Evolutionary conservation across 371 early-diverging fungal species (phyloP).

Genomic region (Syncephalis plumigaleata): DNA sequence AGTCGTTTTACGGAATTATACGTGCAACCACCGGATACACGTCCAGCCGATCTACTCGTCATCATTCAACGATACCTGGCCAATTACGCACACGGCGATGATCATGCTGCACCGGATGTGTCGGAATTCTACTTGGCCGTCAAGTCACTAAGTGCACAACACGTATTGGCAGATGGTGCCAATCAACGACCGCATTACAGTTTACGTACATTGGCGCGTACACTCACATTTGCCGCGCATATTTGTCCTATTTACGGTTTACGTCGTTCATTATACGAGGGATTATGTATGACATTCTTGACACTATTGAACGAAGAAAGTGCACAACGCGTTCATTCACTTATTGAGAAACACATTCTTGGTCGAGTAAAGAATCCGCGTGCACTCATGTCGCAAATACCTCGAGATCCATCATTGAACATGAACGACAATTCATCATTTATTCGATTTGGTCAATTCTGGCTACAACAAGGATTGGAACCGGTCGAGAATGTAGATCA

Average conservation of each 20-base stretch:
- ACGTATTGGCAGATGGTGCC: slow-evolving; percentile 78
- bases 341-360: slow-evolving; percentile 46
- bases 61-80: slow-evolving; percentile 66
- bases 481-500: slow-evolving; percentile 23
- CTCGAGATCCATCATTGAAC: slow-evolving; percentile 31
- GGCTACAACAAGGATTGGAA: slow-evolving; percentile 59
- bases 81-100: slow-evolving; percentile 33
- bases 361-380: slow-evolving; percentile 39
- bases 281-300: slow-evolving; percentile 86
- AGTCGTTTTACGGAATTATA: slow-evolving; percentile 90
- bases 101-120: slow-evolving; percentile 46
- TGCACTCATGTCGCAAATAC: slow-evolving; percentile 36
- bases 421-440: slow-evolving; percentile 24
- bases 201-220: slow-evolving; percentile 86
- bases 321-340: slow-evolving; percentile 28
- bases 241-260: slow-evolving; percentile 57
- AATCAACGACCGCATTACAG: slow-evolving; percentile 82
- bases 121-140: slow-evolving; percentile 73
- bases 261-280: slow-evolving; percentile 76
- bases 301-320: slow-evolving; percentile 76
- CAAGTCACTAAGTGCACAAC: slow-evolving; percentile 49
- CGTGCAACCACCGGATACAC: slow-evolving; percentile 79
- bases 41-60: slow-evolving; percentile 60
- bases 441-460: slow-evolving; percentile 71
- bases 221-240: slow-evolving; percentile 65